Evolutionary conservation across 2,329 filamentous ascomycete species (phyloP).

Genomic region (Teratosphaeria nubilosa): DNA sequence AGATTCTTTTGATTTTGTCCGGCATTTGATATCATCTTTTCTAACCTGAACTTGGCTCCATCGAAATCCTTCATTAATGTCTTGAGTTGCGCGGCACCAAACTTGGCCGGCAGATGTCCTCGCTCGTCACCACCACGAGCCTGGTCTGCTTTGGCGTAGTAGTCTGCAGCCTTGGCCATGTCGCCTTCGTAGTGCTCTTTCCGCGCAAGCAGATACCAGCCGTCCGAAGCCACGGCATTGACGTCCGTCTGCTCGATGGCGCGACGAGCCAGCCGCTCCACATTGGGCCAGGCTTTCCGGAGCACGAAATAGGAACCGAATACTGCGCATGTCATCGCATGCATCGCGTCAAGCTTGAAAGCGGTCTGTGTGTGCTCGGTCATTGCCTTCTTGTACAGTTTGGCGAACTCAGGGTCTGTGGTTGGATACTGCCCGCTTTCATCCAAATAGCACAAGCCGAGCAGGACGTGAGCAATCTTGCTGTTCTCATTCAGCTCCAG

Average conservation of each 20-base stretch:
- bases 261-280: constrained; percentile 78
- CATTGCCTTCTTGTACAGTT: constrained; percentile 86
- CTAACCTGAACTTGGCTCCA: constrained; percentile 83
- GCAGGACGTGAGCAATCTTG: constrained; percentile 79
- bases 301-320: constrained; percentile 87
- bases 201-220: constrained; percentile 87
- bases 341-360: constrained; percentile 85
- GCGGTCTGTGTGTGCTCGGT: constrained; percentile 87
- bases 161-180: constrained; percentile 64
- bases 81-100: constrained; percentile 82
- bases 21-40: constrained; percentile 62
- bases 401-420: constrained; percentile 74
- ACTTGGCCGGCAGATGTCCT: constrained; percentile 88
- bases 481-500: constrained; percentile 74
- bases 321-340: constrained; percentile 79
- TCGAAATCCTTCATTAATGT: constrained; percentile 76
- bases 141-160: constrained; percentile 82
- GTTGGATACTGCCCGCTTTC: constrained; percentile 73
- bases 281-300: constrained; percentile 67
- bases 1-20: constrained; percentile 64
- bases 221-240: constrained; percentile 91
- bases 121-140: constrained; percentile 84
- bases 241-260: constrained; percentile 94
- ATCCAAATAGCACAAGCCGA: constrained; percentile 84
- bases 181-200: constrained; percentile 83